Conservation (phyloP, 1,284 basidiomycete genomes). For the Boletus sp. region DNA sequence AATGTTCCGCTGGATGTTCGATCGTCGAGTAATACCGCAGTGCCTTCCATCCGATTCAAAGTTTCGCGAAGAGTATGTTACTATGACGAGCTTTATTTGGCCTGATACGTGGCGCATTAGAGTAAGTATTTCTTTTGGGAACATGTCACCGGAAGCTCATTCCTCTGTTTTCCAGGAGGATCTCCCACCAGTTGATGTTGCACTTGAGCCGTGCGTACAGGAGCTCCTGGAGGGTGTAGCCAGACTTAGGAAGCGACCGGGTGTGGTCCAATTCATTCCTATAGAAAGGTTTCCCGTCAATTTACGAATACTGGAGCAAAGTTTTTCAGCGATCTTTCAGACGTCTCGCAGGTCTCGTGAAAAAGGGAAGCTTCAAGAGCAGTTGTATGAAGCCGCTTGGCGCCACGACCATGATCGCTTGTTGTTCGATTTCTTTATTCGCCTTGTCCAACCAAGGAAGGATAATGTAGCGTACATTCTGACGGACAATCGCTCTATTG, state of each 20-base stretch:
- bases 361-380: background rate
- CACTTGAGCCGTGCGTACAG: slow-evolving; percentile 9
- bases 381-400: slow-evolving; percentile 7
- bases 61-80: slow-evolving; percentile 7
- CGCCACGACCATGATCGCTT: slow-evolving; percentile 20
- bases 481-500: background rate
- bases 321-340: slow-evolving; percentile 16
- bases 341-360: slow-evolving; percentile 16
- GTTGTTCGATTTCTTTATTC: slow-evolving; percentile 18
- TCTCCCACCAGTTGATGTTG: slow-evolving; percentile 13
- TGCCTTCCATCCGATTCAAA: slow-evolving; percentile 1
- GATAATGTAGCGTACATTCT: background rate
- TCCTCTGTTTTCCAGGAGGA: background rate
- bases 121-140: background rate
- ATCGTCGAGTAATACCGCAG: slow-evolving; percentile 8
- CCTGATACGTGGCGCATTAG: slow-evolving; percentile 3
- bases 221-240: slow-evolving; percentile 8
- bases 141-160: too few relatives aligned
- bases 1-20: slow-evolving; percentile 16
- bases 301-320: slow-evolving; percentile 13
- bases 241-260: background rate
- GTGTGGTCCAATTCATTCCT: background rate
- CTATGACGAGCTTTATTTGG: slow-evolving; percentile 14
- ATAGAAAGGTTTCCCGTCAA: slow-evolving; percentile 8
- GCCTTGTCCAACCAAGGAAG: slow-evolving; percentile 3